Conservation (phyloP, 805 yeast species). For the Brettanomyces nanus region DNA sequence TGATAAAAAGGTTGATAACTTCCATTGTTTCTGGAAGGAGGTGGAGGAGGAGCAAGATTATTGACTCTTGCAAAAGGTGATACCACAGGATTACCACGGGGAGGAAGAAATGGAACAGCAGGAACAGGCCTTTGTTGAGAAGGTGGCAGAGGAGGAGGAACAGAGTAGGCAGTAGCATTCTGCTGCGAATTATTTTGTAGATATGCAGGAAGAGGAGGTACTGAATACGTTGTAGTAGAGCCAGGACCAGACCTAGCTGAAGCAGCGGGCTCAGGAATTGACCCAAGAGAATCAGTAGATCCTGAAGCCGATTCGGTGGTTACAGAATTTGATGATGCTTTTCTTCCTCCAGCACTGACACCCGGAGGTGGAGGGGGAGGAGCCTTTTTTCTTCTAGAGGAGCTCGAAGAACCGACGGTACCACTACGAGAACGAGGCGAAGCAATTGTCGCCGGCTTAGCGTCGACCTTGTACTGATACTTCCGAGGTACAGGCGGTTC, state of each 20-base stretch:
- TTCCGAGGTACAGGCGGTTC: slow-evolving; percentile 80
- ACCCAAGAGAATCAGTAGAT: slow-evolving; percentile 14
- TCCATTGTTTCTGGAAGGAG: slow-evolving; percentile 17
- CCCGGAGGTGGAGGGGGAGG: slow-evolving; percentile 34
- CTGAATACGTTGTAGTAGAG: slow-evolving; percentile 10
- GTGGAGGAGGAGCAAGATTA: slow-evolving; percentile 13
- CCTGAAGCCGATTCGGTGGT: slow-evolving; percentile 5
- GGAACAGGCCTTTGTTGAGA: slow-evolving; percentile 4
- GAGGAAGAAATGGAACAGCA: slow-evolving; percentile 2
- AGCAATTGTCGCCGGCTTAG: slow-evolving; percentile 26
- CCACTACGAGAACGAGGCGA: slow-evolving; percentile 13
- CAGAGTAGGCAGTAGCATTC: slow-evolving; percentile 9
- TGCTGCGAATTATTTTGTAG: slow-evolving; percentile 3
- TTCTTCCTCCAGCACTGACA: slow-evolving; percentile 14
- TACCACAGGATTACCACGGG: background rate
- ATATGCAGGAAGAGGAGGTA: slow-evolving; percentile 15
- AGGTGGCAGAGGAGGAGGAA: slow-evolving; percentile 16
- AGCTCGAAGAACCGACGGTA: slow-evolving; percentile 6
- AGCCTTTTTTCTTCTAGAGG: slow-evolving; percentile 22
- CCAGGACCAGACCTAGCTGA: background rate
- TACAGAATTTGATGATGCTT: slow-evolving; percentile 3
- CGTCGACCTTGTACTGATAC: slow-evolving; percentile 26
- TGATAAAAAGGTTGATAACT: slow-evolving; percentile 18
- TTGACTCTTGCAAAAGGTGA: background rate
- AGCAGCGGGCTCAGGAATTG: slow-evolving; percentile 9